Conservation (phyloP, 1,284 basidiomycete genomes). For the Ustanciosporium gigantosporum region DNA sequence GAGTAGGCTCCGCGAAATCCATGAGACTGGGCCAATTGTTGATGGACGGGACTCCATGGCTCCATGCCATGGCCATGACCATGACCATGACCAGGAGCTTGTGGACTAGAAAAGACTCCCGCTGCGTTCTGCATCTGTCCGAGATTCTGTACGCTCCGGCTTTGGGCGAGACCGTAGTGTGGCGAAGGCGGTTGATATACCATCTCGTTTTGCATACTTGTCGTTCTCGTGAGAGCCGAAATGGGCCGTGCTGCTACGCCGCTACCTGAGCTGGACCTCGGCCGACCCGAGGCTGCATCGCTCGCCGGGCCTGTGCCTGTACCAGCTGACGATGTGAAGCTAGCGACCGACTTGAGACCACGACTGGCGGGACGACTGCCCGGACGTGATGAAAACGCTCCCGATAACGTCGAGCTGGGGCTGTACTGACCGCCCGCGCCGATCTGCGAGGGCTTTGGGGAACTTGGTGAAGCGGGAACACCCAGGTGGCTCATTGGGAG, state of each 20-base stretch:
- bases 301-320: slow-evolving; percentile 15
- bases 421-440: slow-evolving; percentile 26
- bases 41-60: slow-evolving; percentile 23
- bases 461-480: slow-evolving; percentile 23
- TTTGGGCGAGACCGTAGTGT: slow-evolving; percentile 21
- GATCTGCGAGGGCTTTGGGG: slow-evolving; percentile 20
- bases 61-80: slow-evolving; percentile 14
- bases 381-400: slow-evolving; percentile 39
- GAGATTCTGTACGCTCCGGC: slow-evolving; percentile 30
- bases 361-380: slow-evolving; percentile 37
- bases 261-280: slow-evolving; percentile 27
- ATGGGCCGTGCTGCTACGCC: slow-evolving; percentile 12
- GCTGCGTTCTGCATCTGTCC: slow-evolving; percentile 20
- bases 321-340: slow-evolving; percentile 36
- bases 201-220: slow-evolving; percentile 36
- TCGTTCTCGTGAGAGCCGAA: slow-evolving; percentile 24
- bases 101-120: not conserved
- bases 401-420: slow-evolving; percentile 37
- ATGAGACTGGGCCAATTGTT: slow-evolving; percentile 19
- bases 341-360: slow-evolving; percentile 42
- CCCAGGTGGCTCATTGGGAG: slow-evolving; percentile 14
- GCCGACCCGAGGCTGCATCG: slow-evolving; percentile 10
- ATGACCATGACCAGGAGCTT: not conserved
- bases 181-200: slow-evolving; percentile 6
- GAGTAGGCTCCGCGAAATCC: slow-evolving; percentile 17